Evolutionary conservation across 306 rosid genomes (phyloP), one percentile per base, ranked within the genome.

Genomic region (Canavalia ensiformis): DNA sequence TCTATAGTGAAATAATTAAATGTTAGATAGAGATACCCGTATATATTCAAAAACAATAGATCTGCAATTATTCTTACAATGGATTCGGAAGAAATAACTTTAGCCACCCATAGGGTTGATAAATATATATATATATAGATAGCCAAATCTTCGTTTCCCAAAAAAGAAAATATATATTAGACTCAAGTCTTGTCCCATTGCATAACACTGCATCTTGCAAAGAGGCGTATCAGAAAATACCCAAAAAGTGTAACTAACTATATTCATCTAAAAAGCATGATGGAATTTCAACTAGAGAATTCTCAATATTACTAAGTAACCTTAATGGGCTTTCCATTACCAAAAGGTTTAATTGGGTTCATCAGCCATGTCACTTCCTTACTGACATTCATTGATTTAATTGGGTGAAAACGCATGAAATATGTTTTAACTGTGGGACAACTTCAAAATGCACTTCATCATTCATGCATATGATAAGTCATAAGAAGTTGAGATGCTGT

Each of bases 141-240:
- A 75, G 65, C 81, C 83, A 47, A 83, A 80, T 77, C 76, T 83
- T 71, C 44, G 73, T 76, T 81, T 84, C 78, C 79, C 25, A 2
- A 82, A 51, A 45, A 49, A 69, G 84, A 82, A 81, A 80, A 72
- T 34, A 78, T 65, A 78, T 78, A 34, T 33, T 25, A 51, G 69
- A 67, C 50, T 41, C 66, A 18, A 84, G 57, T 47, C 39, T 18
- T 65, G 50, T 77, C 70, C 60, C 52, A 67, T 74, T 68, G 78
- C 82, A 28, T 72, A 57, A 72, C 69, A 76, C 75, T 88, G 88
- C 92, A 88, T 83, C 86, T 83, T 82, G 71, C 76, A 84, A 63
- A 85, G 90, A 82, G 83, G 84, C 78, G 82, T 76, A 85, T 87
- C 78, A 68, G 74, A 84, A 83, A 83, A 77, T 79, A 77, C 81